These are phyloP conservation scores for Citropsis articulata DNA, from an alignment of 345 rosid species.

Conservation along the genomic window DNA sequence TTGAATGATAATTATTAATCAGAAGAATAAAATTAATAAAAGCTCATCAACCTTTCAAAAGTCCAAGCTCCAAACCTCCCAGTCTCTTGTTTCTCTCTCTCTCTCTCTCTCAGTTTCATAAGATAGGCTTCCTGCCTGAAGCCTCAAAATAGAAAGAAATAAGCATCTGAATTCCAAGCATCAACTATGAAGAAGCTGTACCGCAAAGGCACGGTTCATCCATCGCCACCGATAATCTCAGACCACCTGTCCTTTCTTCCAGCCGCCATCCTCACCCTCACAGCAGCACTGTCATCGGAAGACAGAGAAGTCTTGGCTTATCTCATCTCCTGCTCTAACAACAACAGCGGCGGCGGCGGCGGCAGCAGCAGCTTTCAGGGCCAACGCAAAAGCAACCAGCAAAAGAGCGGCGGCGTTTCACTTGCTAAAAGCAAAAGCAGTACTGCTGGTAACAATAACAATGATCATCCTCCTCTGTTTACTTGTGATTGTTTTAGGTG, in stretches of 20 bases:
- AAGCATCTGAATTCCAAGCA: neutral
- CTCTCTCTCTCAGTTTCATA: constrained; percentile 1
- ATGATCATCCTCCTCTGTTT: constrained; percentile 53
- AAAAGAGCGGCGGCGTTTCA: constrained; percentile 1
- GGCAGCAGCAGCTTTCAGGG: neutral
- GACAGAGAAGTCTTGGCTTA: constrained; percentile 69
- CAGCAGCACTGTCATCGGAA: constrained; percentile 55
- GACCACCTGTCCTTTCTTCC: constrained; percentile 67
- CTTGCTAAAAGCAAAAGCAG: constrained; percentile 3
- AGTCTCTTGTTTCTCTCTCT: neutral
- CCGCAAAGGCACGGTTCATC: constrained; percentile 71
- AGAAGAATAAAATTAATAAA: neutral
- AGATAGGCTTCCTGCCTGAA: neutral
- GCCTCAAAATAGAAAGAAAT: neutral
- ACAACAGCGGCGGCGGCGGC: constrained; percentile 6
- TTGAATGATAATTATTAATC: too few species aligned
- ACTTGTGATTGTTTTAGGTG: constrained; percentile 75
- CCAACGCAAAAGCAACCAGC: neutral
- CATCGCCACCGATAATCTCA: constrained; percentile 46
- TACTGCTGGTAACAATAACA: neutral
- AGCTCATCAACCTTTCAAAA: constrained; percentile 18
- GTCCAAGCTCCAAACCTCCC: constrained; percentile 11
- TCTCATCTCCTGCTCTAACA: constrained; percentile 50
- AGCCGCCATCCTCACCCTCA: constrained; percentile 61
- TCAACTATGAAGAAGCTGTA: constrained; percentile 69